Evolutionary conservation across 768 basidiomycete species (phyloP).

Genomic region (Russula sp.): DNA sequence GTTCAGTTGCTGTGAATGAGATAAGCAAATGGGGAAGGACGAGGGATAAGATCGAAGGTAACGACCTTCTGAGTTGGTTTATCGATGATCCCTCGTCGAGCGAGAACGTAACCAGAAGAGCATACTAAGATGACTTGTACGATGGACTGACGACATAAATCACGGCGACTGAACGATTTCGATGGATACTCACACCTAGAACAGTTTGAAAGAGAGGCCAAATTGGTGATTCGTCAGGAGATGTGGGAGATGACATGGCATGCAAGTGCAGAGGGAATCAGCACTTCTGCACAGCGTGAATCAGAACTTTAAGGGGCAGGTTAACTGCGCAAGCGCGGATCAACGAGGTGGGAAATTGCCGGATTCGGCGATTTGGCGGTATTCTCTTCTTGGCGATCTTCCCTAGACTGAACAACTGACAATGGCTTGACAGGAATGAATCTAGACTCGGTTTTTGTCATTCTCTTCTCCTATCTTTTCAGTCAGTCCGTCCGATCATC

Average conservation of each 20-base stretch:
- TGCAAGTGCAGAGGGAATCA: background rate
- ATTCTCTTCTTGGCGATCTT: no score
- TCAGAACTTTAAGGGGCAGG: no score
- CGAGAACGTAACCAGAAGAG: conserved; percentile 77
- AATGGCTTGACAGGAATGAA: no score
- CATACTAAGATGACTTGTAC: conserved; percentile 85
- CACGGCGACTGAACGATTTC: background rate
- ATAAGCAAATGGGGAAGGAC: background rate
- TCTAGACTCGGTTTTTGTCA: no score
- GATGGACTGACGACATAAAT: conserved; percentile 58
- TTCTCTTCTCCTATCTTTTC: no score
- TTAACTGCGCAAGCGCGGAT: no score
- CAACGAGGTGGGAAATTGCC: no score
- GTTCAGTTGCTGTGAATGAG: conserved; percentile 55
- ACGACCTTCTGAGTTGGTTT: conserved; percentile 82
- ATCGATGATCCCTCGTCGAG: conserved; percentile 74
- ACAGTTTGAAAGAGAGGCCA: conserved; percentile 48
- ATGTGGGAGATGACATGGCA: conserved; percentile 12
- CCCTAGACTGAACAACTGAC: no score
- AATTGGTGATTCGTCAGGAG: conserved; percentile 31
- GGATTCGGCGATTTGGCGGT: no score
- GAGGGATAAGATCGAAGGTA: background rate
- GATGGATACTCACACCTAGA: conserved; percentile 41
- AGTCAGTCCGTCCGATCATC: conserved; percentile 33
- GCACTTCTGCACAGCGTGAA: background rate